A percentile compares a stretch with the other conserved stretches of the same genome.
Conservation (phyloP, 1,139 yeast species). For the Protomyces pachydermus region DNA sequence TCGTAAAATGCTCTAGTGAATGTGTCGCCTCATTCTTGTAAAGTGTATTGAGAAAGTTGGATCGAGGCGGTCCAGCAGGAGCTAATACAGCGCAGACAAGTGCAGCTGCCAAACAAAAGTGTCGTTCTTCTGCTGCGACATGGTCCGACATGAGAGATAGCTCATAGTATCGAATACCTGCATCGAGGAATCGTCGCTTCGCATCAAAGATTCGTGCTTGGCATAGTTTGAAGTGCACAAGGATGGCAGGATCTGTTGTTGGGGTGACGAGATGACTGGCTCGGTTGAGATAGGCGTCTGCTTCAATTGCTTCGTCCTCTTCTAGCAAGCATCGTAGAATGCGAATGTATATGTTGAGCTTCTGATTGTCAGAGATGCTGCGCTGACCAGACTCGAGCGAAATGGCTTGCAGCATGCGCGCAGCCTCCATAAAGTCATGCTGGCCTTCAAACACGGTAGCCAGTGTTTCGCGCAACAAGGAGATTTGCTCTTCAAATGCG, state of each 20-base stretch:
- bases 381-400: constrained; percentile 34
- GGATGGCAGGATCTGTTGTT: constrained; percentile 31
- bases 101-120: constrained; percentile 38
- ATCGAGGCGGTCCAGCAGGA: constrained; percentile 41
- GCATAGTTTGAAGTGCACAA: constrained; percentile 37
- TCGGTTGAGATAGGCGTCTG: constrained; percentile 37
- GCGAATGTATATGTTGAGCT: constrained; percentile 37
- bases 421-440: constrained; percentile 36
- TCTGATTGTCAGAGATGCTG: constrained; percentile 35
- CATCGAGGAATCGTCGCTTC: constrained; percentile 39
- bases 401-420: constrained; percentile 36
- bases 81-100: constrained; percentile 39
- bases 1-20: constrained; percentile 32
- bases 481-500: constrained; percentile 37
- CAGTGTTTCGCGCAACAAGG: constrained; percentile 35
- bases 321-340: constrained; percentile 38
- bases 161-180: constrained; percentile 39
- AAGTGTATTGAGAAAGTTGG: constrained; percentile 37
- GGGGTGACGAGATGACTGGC: constrained; percentile 36
- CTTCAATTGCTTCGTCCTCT: constrained; percentile 38
- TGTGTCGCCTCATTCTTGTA: constrained; percentile 39
- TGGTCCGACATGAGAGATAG: constrained; percentile 36
- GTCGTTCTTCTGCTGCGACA: constrained; percentile 37
- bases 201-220: constrained; percentile 40
- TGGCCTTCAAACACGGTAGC: constrained; percentile 36